phyloP scores from a whole-genome alignment of 2,329 filamentous ascomycete genomes.

The Incumbomyces delicatus region DNA sequence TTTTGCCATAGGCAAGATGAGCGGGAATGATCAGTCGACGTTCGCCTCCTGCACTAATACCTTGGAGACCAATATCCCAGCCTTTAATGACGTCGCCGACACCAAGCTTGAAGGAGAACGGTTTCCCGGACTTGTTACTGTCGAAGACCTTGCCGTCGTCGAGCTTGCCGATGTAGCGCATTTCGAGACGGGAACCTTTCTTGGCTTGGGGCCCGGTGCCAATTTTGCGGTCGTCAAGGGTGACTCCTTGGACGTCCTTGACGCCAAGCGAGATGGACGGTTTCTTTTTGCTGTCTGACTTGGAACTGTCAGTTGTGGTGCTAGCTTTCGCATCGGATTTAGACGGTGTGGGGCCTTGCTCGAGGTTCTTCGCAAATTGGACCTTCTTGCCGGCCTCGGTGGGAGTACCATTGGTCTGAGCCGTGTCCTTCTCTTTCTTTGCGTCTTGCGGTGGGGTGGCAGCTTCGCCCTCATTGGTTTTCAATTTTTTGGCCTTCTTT shows the following conservation, averaged over 20 bases:
- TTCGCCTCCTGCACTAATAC: slow-evolving; percentile 90
- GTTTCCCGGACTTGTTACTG: slow-evolving; percentile 97
- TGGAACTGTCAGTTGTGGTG: slow-evolving; percentile 16
- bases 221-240: slow-evolving; percentile 88
- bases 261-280: slow-evolving; percentile 47
- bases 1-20: slow-evolving; percentile 79
- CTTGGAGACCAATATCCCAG: slow-evolving; percentile 88
- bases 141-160: slow-evolving; percentile 82
- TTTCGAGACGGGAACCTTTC: slow-evolving; percentile 79
- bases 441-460: slow-evolving; percentile 41
- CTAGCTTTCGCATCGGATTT: slow-evolving; percentile 28
- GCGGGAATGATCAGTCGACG: slow-evolving; percentile 84
- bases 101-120: slow-evolving; percentile 91
- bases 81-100: slow-evolving; percentile 96
- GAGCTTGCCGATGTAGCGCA: slow-evolving; percentile 98
- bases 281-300: slow-evolving; percentile 31
- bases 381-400: slow-evolving; percentile 67
- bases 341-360: slow-evolving; percentile 83
- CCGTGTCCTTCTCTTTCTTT: slow-evolving; percentile 42
- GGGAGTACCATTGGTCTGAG: slow-evolving; percentile 36
- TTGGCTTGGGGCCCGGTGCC: slow-evolving; percentile 78
- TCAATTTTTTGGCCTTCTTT: slow-evolving; percentile 96
- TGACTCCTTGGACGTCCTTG: slow-evolving; percentile 79
- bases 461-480: slow-evolving; percentile 95
- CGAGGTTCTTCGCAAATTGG: slow-evolving; percentile 96